Conservation (phyloP, 176 grass and related monocot species). For the Ampelocalamus luodianensis region DNA sequence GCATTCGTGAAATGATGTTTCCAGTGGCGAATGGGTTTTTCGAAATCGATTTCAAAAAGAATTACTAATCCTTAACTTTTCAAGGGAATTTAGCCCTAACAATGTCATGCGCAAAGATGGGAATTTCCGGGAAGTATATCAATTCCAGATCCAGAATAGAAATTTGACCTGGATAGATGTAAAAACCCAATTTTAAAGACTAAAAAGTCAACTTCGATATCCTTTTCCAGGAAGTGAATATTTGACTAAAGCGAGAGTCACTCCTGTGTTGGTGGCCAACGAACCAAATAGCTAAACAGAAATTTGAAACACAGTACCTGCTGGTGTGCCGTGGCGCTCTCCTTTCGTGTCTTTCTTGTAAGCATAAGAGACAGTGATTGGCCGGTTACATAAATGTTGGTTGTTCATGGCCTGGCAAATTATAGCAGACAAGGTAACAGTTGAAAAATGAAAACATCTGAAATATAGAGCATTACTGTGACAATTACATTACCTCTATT, state of each 20-base stretch:
- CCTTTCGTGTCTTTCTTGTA: conserved; percentile 96
- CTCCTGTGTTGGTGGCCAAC: not conserved
- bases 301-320: conserved; percentile 53
- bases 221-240: not conserved
- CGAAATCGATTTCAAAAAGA: too few species aligned
- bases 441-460: conserved; percentile 31
- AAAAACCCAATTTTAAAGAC: conserved; percentile 5
- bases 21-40: too few species aligned
- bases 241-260: not conserved
- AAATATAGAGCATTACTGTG: conserved; percentile 28
- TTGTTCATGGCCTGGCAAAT: conserved; percentile 85
- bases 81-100: not conserved
- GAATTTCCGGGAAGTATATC: not conserved
- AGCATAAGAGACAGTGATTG: conserved; percentile 94
- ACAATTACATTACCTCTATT: conserved; percentile 68
- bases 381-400: conserved; percentile 87
- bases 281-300: not conserved
- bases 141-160: conserved; percentile 12
- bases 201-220: not conserved
- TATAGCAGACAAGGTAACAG: conserved; percentile 9
- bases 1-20: too few species aligned
- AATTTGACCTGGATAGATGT: not conserved
- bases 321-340: conserved; percentile 89
- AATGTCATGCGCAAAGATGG: not conserved
- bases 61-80: too few species aligned